A percentile compares a stretch with the other conserved stretches of the same genome.
These are phyloP conservation scores for Larix sibirica DNA, from an alignment of 83 land plant genomes.

Conservation along the genomic window DNA sequence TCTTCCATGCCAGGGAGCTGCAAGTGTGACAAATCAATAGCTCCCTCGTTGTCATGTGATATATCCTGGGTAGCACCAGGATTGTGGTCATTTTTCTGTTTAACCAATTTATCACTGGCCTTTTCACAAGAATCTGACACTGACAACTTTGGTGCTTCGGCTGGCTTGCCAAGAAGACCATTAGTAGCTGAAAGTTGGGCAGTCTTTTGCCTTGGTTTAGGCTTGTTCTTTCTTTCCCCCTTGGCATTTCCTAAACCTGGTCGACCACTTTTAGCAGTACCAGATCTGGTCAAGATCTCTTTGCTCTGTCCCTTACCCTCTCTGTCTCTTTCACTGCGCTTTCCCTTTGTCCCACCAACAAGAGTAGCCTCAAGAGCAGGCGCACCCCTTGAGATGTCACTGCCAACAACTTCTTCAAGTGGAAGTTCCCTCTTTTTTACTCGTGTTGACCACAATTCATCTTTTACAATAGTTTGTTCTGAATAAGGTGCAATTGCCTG, in stretches of 20 bases:
- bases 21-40: slow-evolving; percentile 51
- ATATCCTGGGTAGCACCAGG: slow-evolving; percentile 19
- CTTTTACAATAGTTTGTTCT: slow-evolving; percentile 41
- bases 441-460: slow-evolving; percentile 53
- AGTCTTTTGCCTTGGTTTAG: slow-evolving; percentile 90
- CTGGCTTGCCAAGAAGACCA: slow-evolving; percentile 47
- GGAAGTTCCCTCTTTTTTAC: slow-evolving; percentile 64
- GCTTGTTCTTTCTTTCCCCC: slow-evolving; percentile 79
- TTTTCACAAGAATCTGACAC: slow-evolving; percentile 23
- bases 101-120: slow-evolving; percentile 15
- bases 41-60: slow-evolving; percentile 32
- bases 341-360: slow-evolving; percentile 82
- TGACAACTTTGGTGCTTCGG: slow-evolving; percentile 24
- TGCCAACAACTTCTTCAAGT: slow-evolving; percentile 64
- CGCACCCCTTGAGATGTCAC: slow-evolving; percentile 37
- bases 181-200: slow-evolving; percentile 72
- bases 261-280: slow-evolving; percentile 41
- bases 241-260: slow-evolving; percentile 43
- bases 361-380: slow-evolving; percentile 45
- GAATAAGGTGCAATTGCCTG: slow-evolving; percentile 12
- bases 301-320: slow-evolving; percentile 55
- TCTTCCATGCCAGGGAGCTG: slow-evolving; percentile 73
- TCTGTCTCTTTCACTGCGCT: slow-evolving; percentile 91
- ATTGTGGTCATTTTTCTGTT: slow-evolving; percentile 19
- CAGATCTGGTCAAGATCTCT: slow-evolving; percentile 30